These are phyloP conservation scores for Hymenotorrendiella dingleyae DNA, from an alignment of 2,329 filamentous ascomycete species.

Conservation along the genomic window DNA sequence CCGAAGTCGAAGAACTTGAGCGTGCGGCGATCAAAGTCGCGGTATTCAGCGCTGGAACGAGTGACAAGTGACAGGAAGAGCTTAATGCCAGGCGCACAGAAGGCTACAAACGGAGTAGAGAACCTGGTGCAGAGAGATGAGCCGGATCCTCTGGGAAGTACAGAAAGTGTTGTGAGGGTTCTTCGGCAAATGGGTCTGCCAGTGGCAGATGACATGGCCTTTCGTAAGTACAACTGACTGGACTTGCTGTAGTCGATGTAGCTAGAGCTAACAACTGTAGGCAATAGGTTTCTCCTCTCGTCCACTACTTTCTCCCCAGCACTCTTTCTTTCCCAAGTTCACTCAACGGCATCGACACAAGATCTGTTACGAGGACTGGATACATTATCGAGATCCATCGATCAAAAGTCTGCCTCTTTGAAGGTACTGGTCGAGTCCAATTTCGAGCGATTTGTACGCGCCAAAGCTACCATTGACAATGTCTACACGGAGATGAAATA, in stretches of 20 bases:
- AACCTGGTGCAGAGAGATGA: conserved; percentile 87
- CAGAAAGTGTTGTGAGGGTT: conserved; percentile 78
- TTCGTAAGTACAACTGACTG: conserved; percentile 53
- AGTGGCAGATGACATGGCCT: conserved; percentile 74
- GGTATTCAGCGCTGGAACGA: conserved; percentile 79
- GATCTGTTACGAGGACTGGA: conserved; percentile 76
- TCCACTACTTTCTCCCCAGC: conserved; percentile 93
- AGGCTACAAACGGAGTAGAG: conserved; percentile 60
- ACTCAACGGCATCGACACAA: conserved; percentile 78
- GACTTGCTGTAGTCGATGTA: too few species aligned
- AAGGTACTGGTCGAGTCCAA: conserved; percentile 97
- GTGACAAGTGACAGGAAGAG: conserved; percentile 64
- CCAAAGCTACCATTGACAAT: conserved; percentile 96
- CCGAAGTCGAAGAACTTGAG: conserved; percentile 35
- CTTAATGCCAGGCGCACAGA: conserved; percentile 59
- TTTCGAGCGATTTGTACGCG: conserved; percentile 95
- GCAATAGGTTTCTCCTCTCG: conserved; percentile 89
- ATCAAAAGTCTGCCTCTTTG: conserved; percentile 93
- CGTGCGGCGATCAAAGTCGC: conserved; percentile 60
- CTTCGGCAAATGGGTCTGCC: conserved; percentile 71
- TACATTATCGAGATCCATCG: conserved; percentile 82
- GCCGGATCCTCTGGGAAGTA: conserved; percentile 81
- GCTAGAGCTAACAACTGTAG: conserved; percentile 36
- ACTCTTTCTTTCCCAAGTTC: conserved; percentile 86
- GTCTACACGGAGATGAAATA: conserved; percentile 98